Conservation (phyloP, 192 early-diverging fungal genomes). For the Backusella luteola region DNA sequence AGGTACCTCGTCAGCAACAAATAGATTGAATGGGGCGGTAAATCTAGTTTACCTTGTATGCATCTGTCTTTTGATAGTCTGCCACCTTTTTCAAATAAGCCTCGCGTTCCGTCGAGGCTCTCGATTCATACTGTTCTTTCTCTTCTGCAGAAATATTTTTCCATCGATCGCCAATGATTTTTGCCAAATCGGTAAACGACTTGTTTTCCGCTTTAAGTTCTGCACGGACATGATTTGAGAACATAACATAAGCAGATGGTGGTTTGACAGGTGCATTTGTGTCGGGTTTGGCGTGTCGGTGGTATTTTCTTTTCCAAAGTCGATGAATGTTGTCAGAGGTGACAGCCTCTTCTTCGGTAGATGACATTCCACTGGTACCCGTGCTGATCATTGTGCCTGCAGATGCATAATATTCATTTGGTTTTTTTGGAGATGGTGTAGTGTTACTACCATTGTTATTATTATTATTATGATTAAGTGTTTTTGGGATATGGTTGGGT, state of each 20-base stretch:
- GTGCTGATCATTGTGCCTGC: slow-evolving; percentile 11
- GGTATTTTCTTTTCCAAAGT: slow-evolving; percentile 41
- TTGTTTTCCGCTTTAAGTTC: slow-evolving; percentile 38
- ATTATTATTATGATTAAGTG: background rate
- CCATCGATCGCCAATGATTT: slow-evolving; percentile 48
- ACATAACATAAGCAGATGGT: slow-evolving; percentile 49
- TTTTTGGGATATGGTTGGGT: background rate
- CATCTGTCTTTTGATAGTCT: slow-evolving; percentile 40
- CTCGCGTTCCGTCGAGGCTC: slow-evolving; percentile 28
- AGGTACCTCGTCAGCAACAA: background rate
- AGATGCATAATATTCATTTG: slow-evolving; percentile 10
- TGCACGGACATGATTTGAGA: slow-evolving; percentile 42
- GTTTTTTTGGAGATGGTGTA: background rate
- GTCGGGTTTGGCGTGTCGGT: slow-evolving; percentile 47
- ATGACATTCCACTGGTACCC: slow-evolving; percentile 26
- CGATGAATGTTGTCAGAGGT: slow-evolving; percentile 16
- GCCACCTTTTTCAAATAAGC: slow-evolving; percentile 26
- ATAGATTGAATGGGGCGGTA: background rate
- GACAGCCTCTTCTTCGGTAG: slow-evolving; percentile 32
- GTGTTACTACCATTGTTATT: background rate
- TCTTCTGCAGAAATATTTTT: slow-evolving; percentile 30
- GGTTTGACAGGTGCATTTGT: slow-evolving; percentile 47
- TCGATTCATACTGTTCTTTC: slow-evolving; percentile 36
- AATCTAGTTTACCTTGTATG: slow-evolving; percentile 24
- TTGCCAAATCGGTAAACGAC: slow-evolving; percentile 44